phyloP scores from a whole-genome alignment of 345 rosid genomes.

The Sapria himalayana region DNA sequence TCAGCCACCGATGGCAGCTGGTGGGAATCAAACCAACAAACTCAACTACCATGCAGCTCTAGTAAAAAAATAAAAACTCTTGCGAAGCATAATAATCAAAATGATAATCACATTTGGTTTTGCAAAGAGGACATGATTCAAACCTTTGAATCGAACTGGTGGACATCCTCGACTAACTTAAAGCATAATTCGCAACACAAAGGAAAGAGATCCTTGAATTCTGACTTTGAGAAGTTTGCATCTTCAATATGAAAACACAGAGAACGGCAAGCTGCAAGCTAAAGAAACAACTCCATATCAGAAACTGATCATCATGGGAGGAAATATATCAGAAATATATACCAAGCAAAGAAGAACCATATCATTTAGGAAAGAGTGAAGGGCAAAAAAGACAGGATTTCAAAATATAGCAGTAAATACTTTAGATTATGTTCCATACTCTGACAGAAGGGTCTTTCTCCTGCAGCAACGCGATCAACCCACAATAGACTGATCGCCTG shows the following conservation, averaged over 20 bases:
- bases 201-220: slow-evolving; percentile 76
- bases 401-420: too few species aligned
- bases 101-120: too few species aligned
- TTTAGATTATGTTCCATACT: slow-evolving; percentile 23
- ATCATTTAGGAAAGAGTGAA: background rate
- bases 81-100: too few species aligned
- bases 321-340: background rate
- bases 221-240: slow-evolving; percentile 65
- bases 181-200: slow-evolving; percentile 78
- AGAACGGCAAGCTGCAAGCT: slow-evolving; percentile 97
- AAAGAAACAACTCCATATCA: slow-evolving; percentile 18
- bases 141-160: slow-evolving; percentile 98
- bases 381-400: too few species aligned
- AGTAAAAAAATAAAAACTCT: too few species aligned
- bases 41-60: too few species aligned
- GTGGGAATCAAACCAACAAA: too few species aligned
- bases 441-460: slow-evolving; percentile 70
- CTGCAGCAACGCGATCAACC: slow-evolving; percentile 67
- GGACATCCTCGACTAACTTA: slow-evolving; percentile 77
- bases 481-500: slow-evolving; percentile 76
- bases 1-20: too few species aligned
- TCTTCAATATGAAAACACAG: slow-evolving; percentile 82
- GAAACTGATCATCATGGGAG: slow-evolving; percentile 7
- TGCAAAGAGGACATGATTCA: too few species aligned
- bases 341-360: background rate